These are phyloP conservation scores for Lanmaoa rubissima DNA, from an alignment of 768 basidiomycete species.

Conservation along the genomic window DNA sequence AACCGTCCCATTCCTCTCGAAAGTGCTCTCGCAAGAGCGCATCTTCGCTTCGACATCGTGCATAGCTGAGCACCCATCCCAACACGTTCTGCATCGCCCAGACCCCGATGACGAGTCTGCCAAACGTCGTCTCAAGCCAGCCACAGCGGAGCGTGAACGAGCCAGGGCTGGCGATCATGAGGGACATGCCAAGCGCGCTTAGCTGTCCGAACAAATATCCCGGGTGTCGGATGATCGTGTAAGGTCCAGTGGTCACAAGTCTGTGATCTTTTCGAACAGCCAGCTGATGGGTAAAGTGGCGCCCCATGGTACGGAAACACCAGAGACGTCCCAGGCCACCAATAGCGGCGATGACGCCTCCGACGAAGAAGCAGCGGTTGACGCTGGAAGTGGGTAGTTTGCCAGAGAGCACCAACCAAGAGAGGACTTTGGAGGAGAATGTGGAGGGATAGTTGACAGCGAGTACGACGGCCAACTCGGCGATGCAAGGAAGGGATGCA, in stretches of 20 bases:
- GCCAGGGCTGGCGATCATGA: slow-evolving; percentile 31
- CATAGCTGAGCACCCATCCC: slow-evolving; percentile 27
- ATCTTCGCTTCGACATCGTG: slow-evolving; percentile 29
- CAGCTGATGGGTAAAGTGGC: slow-evolving; percentile 37
- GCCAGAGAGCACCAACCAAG: slow-evolving; percentile 18
- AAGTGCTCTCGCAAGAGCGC: slow-evolving; percentile 21
- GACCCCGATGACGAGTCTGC: slow-evolving; percentile 20
- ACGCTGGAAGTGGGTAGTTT: slow-evolving; percentile 19
- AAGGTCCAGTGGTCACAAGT: slow-evolving; percentile 36
- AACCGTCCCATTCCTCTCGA: slow-evolving; percentile 24
- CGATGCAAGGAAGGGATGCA: slow-evolving; percentile 30
- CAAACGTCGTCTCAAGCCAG: slow-evolving; percentile 25
- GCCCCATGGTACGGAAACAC: slow-evolving; percentile 35
- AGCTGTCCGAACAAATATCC: slow-evolving; percentile 31
- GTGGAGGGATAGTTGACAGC: slow-evolving; percentile 16
- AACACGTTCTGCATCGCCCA: slow-evolving; percentile 31
- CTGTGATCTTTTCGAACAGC: slow-evolving; percentile 29
- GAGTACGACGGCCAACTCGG: slow-evolving; percentile 24
- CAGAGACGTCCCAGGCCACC: slow-evolving; percentile 37
- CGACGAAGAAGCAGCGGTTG: slow-evolving; percentile 30
- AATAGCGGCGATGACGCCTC: slow-evolving; percentile 24
- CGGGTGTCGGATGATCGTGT: slow-evolving; percentile 37
- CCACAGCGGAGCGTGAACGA: slow-evolving; percentile 28
- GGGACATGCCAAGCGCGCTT: slow-evolving; percentile 28
- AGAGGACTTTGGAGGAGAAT: slow-evolving; percentile 22